Evolutionary conservation across 768 basidiomycete genomes (phyloP).

Genomic region (Serendipita vermifera): DNA sequence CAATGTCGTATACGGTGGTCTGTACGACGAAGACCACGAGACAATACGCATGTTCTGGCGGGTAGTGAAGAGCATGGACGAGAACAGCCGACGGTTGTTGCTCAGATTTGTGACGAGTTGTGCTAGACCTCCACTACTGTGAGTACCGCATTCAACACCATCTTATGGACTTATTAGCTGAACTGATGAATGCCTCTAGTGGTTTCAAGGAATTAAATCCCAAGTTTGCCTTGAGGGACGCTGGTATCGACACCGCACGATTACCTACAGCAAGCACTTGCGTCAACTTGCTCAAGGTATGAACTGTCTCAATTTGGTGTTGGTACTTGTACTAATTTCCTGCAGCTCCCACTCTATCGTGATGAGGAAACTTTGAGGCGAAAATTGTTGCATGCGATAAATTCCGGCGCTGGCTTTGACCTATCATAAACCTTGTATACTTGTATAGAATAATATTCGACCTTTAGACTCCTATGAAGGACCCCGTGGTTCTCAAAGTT

Average conservation of each 20-base stretch:
- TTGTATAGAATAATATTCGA: not conserved
- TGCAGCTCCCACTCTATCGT: slow-evolving; percentile 56
- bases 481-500: not conserved
- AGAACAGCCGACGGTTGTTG: slow-evolving; percentile 64
- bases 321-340: slow-evolving; percentile 4
- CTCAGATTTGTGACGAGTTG: slow-evolving; percentile 90
- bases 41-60: slow-evolving; percentile 79
- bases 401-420: slow-evolving; percentile 83
- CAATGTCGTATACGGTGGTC: slow-evolving; percentile 73
- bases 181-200: slow-evolving; percentile 24
- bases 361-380: slow-evolving; percentile 49
- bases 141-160: slow-evolving; percentile 24
- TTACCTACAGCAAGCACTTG: slow-evolving; percentile 76
- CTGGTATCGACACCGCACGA: slow-evolving; percentile 55
- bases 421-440: slow-evolving; percentile 44
- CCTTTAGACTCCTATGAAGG: not conserved
- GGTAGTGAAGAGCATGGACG: slow-evolving; percentile 65
- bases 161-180: not conserved
- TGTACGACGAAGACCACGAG: slow-evolving; percentile 53
- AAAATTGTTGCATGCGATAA: slow-evolving; percentile 80
- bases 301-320: slow-evolving; percentile 7
- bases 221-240: slow-evolving; percentile 76
- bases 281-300: slow-evolving; percentile 80
- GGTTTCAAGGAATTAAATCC: slow-evolving; percentile 83
- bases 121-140: slow-evolving; percentile 78